Evolutionary conservation across 2,329 filamentous ascomycete species (phyloP).

Genomic region (Gnomoniopsis sp.): DNA sequence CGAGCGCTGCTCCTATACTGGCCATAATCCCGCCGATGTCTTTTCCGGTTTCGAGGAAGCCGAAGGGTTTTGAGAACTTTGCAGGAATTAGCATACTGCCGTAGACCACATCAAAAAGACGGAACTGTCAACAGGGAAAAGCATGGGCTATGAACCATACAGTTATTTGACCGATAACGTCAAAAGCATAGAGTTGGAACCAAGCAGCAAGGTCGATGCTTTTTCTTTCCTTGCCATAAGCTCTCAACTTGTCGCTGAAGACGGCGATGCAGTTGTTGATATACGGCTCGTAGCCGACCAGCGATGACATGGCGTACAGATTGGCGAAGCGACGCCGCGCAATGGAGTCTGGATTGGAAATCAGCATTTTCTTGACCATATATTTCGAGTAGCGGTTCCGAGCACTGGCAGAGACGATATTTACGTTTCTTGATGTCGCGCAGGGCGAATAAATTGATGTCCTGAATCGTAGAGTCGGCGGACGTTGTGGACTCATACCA

Average conservation of each 20-base stretch:
- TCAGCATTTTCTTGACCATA: too few species aligned
- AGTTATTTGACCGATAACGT: conserved; percentile 51
- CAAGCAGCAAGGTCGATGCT: conserved; percentile 37
- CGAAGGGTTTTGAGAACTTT: conserved; percentile 37
- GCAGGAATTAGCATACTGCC: conserved; percentile 48
- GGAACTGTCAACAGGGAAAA: too few species aligned
- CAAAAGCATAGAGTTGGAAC: conserved; percentile 46
- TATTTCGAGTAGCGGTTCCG: too few species aligned
- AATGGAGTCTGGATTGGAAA: neutral
- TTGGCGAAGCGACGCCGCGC: conserved; percentile 36
- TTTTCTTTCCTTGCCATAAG: conserved; percentile 28
- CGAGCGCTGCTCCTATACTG: conserved; percentile 24
- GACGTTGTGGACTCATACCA: neutral
- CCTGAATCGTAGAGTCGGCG: neutral
- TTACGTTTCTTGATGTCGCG: neutral
- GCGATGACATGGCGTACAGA: conserved; percentile 44
- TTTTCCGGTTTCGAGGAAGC: conserved; percentile 42
- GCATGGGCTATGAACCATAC: neutral
- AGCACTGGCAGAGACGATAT: too few species aligned
- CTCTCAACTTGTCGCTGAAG: conserved; percentile 33
- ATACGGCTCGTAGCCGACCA: conserved; percentile 45
- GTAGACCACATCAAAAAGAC: neutral
- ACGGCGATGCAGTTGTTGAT: conserved; percentile 44
- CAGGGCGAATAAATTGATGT: neutral
- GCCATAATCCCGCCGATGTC: conserved; percentile 48